Base-by-base conservation (phyloP, 768 basidiomycete genomes). In the Trametes punicea region DNA sequence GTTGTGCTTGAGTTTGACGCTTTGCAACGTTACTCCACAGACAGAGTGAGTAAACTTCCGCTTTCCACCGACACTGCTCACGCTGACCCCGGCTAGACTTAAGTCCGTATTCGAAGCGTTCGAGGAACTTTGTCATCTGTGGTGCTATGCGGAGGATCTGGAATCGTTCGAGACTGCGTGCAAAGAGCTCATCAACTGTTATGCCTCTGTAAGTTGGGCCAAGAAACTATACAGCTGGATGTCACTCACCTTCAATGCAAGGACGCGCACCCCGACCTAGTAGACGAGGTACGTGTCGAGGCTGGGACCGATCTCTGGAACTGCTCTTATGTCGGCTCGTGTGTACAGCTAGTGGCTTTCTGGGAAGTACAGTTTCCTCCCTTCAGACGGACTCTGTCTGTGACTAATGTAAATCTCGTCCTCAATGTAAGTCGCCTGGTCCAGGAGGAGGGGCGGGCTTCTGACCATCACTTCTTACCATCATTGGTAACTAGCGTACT, bases 1-100 rank as follows among this genome's bases (percentile, higher is more conserved):
- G 59, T 73, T 83, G 64, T 85, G 82, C 62, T 67, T 83, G 25
- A 88, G 85, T 59, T 72, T 90, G 38, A 81, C 85, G 3, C 72
- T 90, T 15, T 82, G 82, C 63, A 87, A 87, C 65, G 77, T 87
- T 25, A 83, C 86, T 11, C 73, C 86, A 2, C 83, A 83, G 27
- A 76, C 77, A 31, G 86, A 88, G 88, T 90, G 65, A 62, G 83
- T 72, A 15, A 34, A 33, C 40, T 33, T 27, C 27, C 41, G 23
- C 26, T 30, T 7, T 48, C 15, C 2, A 4, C 15, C 16, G 45
- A 44, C 46, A 29, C 36, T 13, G 16, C 15, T 48, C 9, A 52
- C 45, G 16, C 33, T 45, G 36, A 46, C 18, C 50, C 10, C 27
- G 36, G 27, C 39, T 55, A 89, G 88, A 61, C 69, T 81, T 45